Evolutionary conservation across 2,329 filamentous ascomycete species (phyloP), one percentile per base, ranked within the genome.

Genomic region (Davidsoniella eucalypti): DNA sequence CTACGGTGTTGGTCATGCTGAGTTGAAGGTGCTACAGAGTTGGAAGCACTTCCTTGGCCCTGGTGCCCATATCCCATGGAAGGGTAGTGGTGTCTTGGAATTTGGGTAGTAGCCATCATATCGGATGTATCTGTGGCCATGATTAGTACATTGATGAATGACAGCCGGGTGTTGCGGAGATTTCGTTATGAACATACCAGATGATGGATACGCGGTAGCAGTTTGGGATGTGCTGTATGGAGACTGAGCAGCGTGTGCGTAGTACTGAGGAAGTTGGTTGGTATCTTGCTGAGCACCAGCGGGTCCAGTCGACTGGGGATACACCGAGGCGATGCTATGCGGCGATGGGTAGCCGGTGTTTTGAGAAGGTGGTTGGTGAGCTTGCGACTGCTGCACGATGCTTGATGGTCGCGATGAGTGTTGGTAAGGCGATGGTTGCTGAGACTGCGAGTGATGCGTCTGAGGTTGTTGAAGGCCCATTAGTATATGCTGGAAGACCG

Each of bases 21-120:
- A 52, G 87, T 86, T 18, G 87, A 82, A 33, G 90, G 95, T 55
- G 88, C 84, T 59, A 95, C 88, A 47, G 88, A 94, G 38, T 87
- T 86, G 45, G 90, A 90, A 50, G 90, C 94, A 66, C 90, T 94
- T 51, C 88, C 94, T 68, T 95, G 88, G 50, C 88, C 87, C 16
- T 88, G 93, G 65, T 95, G 86, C n/a, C 29, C 40, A 64, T 95
- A 95, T 29, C 73, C 74, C 62, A 94, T 94, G 54, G 87, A 86
- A 58, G 88, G 88, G 63, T 93, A 94, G 44, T 80, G 76, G 58
- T 81, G 78, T 64, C 82, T 78, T 65, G 86, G 83, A 84, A 79
- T 74, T 61, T 71, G 67, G 55, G 68, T 69, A 59, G 76, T 72
- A 67, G 80, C 82, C 73, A 77, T 82, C 70, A 80, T 80, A 57